Evolutionary conservation across 495 filamentous ascomycete genomes (phyloP), one percentile per base, ranked within the genome.

Genomic region (Aspergillus funiculosus): DNA sequence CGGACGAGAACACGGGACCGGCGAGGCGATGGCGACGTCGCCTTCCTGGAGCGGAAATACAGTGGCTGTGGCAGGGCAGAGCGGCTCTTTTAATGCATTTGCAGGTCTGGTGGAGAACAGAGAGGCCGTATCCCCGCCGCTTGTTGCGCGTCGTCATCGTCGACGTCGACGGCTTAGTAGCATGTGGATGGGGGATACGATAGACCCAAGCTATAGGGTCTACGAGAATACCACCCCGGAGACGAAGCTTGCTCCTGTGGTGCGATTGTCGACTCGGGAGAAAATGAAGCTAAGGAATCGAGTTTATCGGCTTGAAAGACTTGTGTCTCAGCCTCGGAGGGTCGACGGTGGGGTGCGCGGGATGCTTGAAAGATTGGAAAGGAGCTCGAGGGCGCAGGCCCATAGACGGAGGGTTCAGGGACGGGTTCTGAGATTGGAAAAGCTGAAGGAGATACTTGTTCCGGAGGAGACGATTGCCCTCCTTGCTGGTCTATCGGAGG

Each of bases 401-500:
- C n/a, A n/a, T n/a, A n/a, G n/a, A n/a, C n/a, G n/a, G n/a, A n/a
- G n/a, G n/a, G n/a, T n/a, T n/a, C n/a, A n/a, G n/a, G n/a, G n/a
- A n/a, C n/a, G n/a, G n/a, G n/a, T n/a, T n/a, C n/a, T n/a, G n/a
- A n/a, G n/a, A n/a, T 4, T 36, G 9, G 57, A 51, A 20, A 52
- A 58, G n/a, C n/a, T n/a, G 15, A 66, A 58, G 47, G 62, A 66
- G 36, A 29, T 72, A n/a, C 36, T 57, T 20, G 13, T 72, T 2
- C 59, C 64, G 7, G 70, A 73, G 31, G 70, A 69, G 39, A 69
- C 61, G 0, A 46, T 73, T 17, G 69, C 57, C 1, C 15, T 60
- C 14, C 41, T 73, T 20, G 50, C 58, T 15, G 70, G 70, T 3
- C 39, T 58, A 5, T 61, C 57, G 11, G 44, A 46, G 1, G 53